phyloP scores from a whole-genome alignment of 73 alveolate genomes.

The Tetrahymena elliotti region DNA sequence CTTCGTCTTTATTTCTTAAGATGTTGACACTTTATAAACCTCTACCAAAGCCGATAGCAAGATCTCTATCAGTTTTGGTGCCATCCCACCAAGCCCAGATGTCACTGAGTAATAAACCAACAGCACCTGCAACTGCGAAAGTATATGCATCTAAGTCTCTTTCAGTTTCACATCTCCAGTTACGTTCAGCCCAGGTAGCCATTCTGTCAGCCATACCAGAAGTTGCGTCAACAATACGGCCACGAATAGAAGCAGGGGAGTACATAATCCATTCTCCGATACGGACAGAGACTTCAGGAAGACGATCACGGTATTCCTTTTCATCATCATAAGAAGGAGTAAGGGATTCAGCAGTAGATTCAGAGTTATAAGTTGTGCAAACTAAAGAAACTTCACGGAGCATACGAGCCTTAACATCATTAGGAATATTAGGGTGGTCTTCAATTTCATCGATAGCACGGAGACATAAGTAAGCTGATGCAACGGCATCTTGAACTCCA shows the following conservation, averaged over 20 bases:
- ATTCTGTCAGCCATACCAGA: neutral
- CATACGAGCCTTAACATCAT: neutral
- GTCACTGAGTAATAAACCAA: neutral
- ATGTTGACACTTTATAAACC: neutral
- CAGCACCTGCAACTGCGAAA: neutral
- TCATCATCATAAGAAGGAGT: neutral
- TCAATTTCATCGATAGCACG: neutral
- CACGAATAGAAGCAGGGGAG: neutral
- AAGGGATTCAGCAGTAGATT: neutral
- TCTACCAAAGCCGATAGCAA: neutral
- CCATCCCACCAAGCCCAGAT: slow-evolving; percentile 5
- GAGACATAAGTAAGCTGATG: neutral
- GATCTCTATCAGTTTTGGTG: neutral
- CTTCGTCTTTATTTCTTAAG: neutral
- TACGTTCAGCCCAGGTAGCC: slow-evolving; percentile 3
- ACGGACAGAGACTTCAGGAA: neutral
- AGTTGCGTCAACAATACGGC: neutral
- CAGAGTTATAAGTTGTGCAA: neutral
- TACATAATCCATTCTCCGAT: neutral
- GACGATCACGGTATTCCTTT: neutral
- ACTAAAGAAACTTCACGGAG: neutral
- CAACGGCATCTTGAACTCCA: neutral
- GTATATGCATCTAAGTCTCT: neutral
- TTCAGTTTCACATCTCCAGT: neutral
- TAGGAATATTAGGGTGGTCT: neutral